Base-by-base conservation (phyloP, 2,329 filamentous ascomycete species). In the Fusarium devonianum region DNA sequence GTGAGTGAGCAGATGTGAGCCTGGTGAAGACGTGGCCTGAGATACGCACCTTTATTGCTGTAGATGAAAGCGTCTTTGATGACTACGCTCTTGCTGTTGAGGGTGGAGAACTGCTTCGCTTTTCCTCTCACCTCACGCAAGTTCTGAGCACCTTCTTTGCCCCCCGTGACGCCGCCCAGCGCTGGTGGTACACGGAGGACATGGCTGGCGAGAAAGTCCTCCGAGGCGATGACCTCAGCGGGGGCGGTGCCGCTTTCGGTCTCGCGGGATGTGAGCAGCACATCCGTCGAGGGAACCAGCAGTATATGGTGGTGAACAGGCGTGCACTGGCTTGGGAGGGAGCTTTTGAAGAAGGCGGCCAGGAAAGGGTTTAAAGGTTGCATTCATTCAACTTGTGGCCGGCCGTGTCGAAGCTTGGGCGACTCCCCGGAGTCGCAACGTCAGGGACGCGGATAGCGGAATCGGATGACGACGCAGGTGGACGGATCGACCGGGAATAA, bases 361-460 rank as follows among this genome's bases (percentile, higher is more conserved):
- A 99, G 83, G 78, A 97, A 97, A 73, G 94, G 94, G 78, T 99
- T 99, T 86, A 97, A 83, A 79, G 94, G 91, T 87, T 92, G 92
- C 92, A 96, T 96, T 75, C 72, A 74, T 69, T 73, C 72, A 70
- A 63, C 68, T 71, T 66, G 56, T 45, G 49, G 44, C 45, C 57
- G 57, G 63, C 48, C 47, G 58, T 62, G 46, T 65, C 59, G 57
- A 63, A 58, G 49, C 50, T 64, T 38, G 58, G 50, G 67, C 67
- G 64, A 63, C 62, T 56, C 61, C 62, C 55, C 60, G 41, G 56
- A 52, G 50, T 53, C 60, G 49, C 50, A 54, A 58, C 49, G 53
- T 54, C 41, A 40, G 37, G 55, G 48, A 50, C 48, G 49, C 36
- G 35, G 39, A 40, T 51, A 25, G 50, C 44, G 36, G 40, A 28